Evolutionary conservation across 495 filamentous ascomycete genomes (phyloP), one percentile per base, ranked within the genome.

Genomic region (Penicillium subrubescens): DNA sequence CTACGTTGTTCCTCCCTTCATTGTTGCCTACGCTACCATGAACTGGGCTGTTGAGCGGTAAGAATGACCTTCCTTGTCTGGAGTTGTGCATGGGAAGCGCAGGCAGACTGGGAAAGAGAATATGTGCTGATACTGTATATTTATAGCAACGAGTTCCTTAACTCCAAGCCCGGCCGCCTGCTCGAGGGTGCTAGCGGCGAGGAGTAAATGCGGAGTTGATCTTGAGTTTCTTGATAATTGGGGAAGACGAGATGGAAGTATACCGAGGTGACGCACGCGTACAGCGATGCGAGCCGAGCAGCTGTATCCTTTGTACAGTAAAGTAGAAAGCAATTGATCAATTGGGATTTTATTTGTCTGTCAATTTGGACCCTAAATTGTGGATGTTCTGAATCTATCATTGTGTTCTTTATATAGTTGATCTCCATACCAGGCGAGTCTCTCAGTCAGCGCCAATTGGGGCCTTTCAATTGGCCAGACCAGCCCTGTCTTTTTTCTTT

Each of bases 11-110:
- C 92, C 94, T 35, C 90, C 94, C 35, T 81, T 95, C 68, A 64
- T 93, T 63, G 71, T 82, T 67, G 91, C 86, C 62, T 97, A 97
- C 81, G 81, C 87, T 65, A 67, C 84, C 63, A 89, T 97, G 88
- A 82, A 91, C 73, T 97, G 93, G 93, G 93, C 94, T 59, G 86
- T 87, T 73, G 87, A 92, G 74, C 84, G 87, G 93, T 96, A 87
- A 77, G 71, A 60, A 59, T 17, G 31, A 39, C 53, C 41, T 44
- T 35, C 17, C 11, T 25, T 2, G 29, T 43, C 2, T 17, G 14
- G 37, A 19, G 11, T 0, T 25, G 44, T 23, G 10, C 46, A 23
- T 11, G 48, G 25, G 48, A 52, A n/a, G 7, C 19, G 19, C 11
- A 29, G 21, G 1, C 11, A 39, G 37, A 41, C 37, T 17, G 15